Base-by-base conservation (phyloP, 768 basidiomycete species). In the Crepidotus variabilis region DNA sequence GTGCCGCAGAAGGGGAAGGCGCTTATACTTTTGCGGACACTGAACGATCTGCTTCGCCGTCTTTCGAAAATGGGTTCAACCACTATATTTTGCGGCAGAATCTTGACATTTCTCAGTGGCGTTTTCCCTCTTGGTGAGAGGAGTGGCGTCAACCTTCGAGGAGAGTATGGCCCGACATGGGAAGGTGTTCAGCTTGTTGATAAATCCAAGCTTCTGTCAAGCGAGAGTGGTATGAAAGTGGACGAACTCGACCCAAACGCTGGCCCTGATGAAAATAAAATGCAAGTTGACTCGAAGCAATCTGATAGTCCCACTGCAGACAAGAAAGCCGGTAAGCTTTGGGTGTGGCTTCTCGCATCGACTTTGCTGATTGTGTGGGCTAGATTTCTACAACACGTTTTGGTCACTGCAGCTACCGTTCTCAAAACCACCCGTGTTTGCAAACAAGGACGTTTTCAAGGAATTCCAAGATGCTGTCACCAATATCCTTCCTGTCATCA, bases 391-490 rank as follows among this genome's bases (percentile, higher is more conserved):
- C 72, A 81, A 85, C 57, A 90, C 83, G 0, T 95, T 96, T 74
- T 96, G 94, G 94, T 88, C 88, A 0, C 75, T 96, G 7, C 94
- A 97, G 64, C 75, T 87, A 3, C 85, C 84, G 5, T 95, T 96
- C 72, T 92, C 91, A 28, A 83, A 86, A 59, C 94, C 94, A 2
- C 78, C 85, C 0, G 60, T 84, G 9, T 94, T 95, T 64, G 77
- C 82, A 10, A 71, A 72, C 14, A 75, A 81, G 10, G 72, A 74
- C 28, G 75, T 81, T 0, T 83, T 94, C 60, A 67, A 75, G 0
- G 73, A 83, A 28, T 92, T 96, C 70, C 85, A 84, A 59, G 78
- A 83, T 7, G 80, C 86, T 0, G 85, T 94, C 6, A 80, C 80
- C 59, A 86, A 82, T 63, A 84, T 92, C 6, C 67, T 97, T 1